Evolutionary conservation across 1,284 basidiomycete genomes (phyloP).

Genomic region (Phylloboletellus chloephorus): DNA sequence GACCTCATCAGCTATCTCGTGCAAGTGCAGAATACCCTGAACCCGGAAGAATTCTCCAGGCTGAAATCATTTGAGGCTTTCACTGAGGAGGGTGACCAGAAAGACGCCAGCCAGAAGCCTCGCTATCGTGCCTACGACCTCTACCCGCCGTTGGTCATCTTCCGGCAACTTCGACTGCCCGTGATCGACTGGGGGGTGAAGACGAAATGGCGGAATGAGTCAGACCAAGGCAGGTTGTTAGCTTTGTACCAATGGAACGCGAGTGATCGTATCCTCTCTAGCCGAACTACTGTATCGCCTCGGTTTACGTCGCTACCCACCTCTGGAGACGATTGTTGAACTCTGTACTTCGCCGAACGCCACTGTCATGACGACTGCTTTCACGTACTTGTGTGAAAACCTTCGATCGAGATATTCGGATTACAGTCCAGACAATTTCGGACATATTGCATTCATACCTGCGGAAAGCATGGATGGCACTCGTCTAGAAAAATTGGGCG

Average conservation of each 20-base stretch:
- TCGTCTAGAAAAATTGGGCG: constrained; percentile 58
- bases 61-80: constrained; percentile 42
- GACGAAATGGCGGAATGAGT: constrained; percentile 66
- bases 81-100: background rate
- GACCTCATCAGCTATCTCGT: constrained; percentile 80
- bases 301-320: constrained; percentile 68
- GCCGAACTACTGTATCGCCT: constrained; percentile 63
- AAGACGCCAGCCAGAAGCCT: constrained; percentile 4
- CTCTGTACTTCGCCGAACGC: constrained; percentile 55
- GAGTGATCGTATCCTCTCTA: background rate
- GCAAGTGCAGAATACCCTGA: constrained; percentile 67
- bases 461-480: constrained; percentile 46
- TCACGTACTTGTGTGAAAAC: constrained; percentile 75
- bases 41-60: constrained; percentile 68
- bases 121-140: constrained; percentile 9
- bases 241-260: background rate
- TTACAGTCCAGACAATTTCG: constrained; percentile 50
- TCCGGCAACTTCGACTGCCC: constrained; percentile 11
- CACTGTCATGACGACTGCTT: constrained; percentile 45
- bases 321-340: constrained; percentile 58
- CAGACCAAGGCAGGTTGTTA: constrained; percentile 65
- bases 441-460: constrained; percentile 71
- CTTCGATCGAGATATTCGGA: constrained; percentile 53
- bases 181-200: constrained; percentile 34
- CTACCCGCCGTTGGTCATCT: constrained; percentile 10